These are phyloP conservation scores for Gardenia jasminoides DNA, from an alignment of 257 asterid species.

Conservation along the genomic window DNA sequence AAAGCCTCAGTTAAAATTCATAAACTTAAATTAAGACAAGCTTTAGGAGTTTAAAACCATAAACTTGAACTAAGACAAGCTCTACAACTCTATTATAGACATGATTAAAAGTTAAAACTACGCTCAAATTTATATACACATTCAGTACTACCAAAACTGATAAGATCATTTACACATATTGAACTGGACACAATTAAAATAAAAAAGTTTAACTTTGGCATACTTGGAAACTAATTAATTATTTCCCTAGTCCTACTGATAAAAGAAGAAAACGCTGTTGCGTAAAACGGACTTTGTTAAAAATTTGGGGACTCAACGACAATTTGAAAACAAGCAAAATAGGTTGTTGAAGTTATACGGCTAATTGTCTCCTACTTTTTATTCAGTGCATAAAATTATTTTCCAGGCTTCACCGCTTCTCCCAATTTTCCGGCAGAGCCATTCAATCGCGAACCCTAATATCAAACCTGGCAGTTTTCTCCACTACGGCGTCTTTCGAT, in stretches of 20 bases:
- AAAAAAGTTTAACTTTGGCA: too few relatives aligned
- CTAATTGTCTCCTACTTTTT: neutral
- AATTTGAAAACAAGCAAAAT: neutral
- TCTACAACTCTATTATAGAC: too few relatives aligned
- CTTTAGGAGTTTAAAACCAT: too few relatives aligned
- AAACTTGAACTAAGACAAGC: too few relatives aligned
- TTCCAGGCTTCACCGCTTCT: neutral
- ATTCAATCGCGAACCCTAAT: constrained; percentile 10
- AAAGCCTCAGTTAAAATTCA: too few relatives aligned
- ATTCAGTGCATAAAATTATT: neutral
- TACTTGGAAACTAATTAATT: neutral
- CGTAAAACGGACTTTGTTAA: neutral
- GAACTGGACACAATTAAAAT: too few relatives aligned
- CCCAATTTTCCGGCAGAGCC: neutral
- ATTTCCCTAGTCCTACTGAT: neutral
- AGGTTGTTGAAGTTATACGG: neutral
- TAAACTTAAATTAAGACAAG: too few relatives aligned
- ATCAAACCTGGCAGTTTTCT: neutral
- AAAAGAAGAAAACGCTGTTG: too few relatives aligned
- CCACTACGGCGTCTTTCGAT: constrained; percentile 3
- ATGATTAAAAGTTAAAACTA: too few relatives aligned
- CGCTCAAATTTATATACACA: too few relatives aligned
- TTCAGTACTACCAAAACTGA: too few relatives aligned
- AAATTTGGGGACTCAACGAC: neutral
- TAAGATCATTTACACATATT: too few relatives aligned